These are phyloP conservation scores for Penicillium sp. DNA, from an alignment of 2,329 filamentous ascomycete genomes.

Conservation along the genomic window DNA sequence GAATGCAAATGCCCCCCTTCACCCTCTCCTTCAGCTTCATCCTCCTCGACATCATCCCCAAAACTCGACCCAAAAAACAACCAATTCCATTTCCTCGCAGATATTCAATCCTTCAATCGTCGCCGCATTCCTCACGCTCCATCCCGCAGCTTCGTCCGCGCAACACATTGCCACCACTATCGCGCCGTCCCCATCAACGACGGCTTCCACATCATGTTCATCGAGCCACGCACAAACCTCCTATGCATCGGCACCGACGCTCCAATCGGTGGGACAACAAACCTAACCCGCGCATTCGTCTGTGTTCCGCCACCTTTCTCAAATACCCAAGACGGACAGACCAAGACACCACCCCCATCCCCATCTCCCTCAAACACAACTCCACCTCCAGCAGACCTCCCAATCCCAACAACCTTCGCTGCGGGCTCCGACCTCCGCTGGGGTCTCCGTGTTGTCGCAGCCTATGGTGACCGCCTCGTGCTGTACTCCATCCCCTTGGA, in stretches of 20 bases:
- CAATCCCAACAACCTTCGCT: slow-evolving; percentile 54
- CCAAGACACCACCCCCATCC: background rate
- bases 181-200: slow-evolving; percentile 65
- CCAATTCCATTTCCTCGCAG: slow-evolving; percentile 32
- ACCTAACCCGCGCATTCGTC: slow-evolving; percentile 59
- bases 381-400: slow-evolving; percentile 20
- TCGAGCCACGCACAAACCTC: slow-evolving; percentile 57
- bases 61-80: slow-evolving; percentile 23
- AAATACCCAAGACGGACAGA: background rate
- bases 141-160: slow-evolving; percentile 38
- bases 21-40: slow-evolving; percentile 18
- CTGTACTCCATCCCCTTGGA: slow-evolving; percentile 63
- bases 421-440: slow-evolving; percentile 57
- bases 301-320: slow-evolving; percentile 49
- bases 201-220: slow-evolving; percentile 64
- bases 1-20: slow-evolving; percentile 33
- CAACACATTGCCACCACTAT: slow-evolving; percentile 59
- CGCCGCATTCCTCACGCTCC: slow-evolving; percentile 21
- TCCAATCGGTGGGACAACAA: slow-evolving; percentile 57
- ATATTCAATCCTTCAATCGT: slow-evolving; percentile 30
- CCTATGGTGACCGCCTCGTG: slow-evolving; percentile 54
- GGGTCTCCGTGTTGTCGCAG: slow-evolving; percentile 60
- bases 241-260: slow-evolving; percentile 64
- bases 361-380: background rate
- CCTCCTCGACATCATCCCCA: slow-evolving; percentile 10